phyloP scores from a whole-genome alignment of 2,329 filamentous ascomycete species.

The Diaporthe sp. region DNA sequence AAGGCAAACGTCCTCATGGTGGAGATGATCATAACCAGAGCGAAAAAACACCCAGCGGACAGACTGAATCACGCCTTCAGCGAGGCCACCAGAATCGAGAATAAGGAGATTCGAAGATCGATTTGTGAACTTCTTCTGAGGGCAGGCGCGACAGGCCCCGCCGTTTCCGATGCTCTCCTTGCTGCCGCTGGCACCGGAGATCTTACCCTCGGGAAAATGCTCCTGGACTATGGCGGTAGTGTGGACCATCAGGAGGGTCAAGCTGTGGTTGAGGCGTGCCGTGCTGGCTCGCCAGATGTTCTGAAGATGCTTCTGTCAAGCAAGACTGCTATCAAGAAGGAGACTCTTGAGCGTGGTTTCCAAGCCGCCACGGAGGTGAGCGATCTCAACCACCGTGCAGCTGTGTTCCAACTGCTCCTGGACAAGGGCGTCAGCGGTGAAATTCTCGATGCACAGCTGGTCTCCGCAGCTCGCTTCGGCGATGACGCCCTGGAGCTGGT shows the following conservation, averaged over 20 bases:
- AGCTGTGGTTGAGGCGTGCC: slow-evolving; percentile 68
- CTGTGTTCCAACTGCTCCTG: slow-evolving; percentile 66
- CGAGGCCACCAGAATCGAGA: slow-evolving; percentile 58
- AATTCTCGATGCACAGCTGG: slow-evolving; percentile 65
- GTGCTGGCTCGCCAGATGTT: slow-evolving; percentile 64
- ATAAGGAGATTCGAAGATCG: slow-evolving; percentile 55
- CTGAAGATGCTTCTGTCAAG: slow-evolving; percentile 64
- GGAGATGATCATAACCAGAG: slow-evolving; percentile 58
- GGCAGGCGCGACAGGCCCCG: slow-evolving; percentile 60
- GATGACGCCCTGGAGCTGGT: slow-evolving; percentile 64
- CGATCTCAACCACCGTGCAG: slow-evolving; percentile 63
- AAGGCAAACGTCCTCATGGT: slow-evolving; percentile 62
- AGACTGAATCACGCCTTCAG: slow-evolving; percentile 59
- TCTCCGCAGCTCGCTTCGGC: slow-evolving; percentile 66
- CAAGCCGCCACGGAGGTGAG: slow-evolving; percentile 68
- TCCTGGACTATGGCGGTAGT: slow-evolving; percentile 66
- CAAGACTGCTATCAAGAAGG: slow-evolving; percentile 54
- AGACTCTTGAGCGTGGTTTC: slow-evolving; percentile 65
- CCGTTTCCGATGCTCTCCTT: slow-evolving; percentile 65
- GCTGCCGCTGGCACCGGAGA: slow-evolving; percentile 68
- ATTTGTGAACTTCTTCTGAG: slow-evolving; percentile 63
- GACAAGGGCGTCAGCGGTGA: slow-evolving; percentile 65
- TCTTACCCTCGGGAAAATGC: slow-evolving; percentile 62
- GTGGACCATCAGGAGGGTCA: slow-evolving; percentile 66
- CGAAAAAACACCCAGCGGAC: slow-evolving; percentile 54